Base-by-base conservation (phyloP, 345 rosid species). In the Brassica napus region DNA sequence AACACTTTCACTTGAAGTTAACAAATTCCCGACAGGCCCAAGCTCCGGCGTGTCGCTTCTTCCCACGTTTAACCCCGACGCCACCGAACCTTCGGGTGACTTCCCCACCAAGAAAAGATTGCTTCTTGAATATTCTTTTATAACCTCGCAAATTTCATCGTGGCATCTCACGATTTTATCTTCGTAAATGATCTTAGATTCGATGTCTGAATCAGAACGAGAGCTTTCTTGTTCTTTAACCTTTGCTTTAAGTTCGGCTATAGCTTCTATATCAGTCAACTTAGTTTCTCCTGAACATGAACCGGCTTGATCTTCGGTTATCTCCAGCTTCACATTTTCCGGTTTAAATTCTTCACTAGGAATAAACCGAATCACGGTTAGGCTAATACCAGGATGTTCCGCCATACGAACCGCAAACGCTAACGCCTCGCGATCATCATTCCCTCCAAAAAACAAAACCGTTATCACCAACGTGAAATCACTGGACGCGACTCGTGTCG, bases 401-500 rank as follows among this genome's bases (percentile, higher is more conserved):
- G 92, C 89, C 91, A 91, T 91, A 39, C 97, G 88, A 3, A 69
- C 73, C 7, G 89, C 97, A 54, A 89, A 93, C 9, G 97, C 90
- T 44, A 93, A 86, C 7, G 97, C 98, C 83, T 93, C 98, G 0
- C 87, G 84, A 60, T 91, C 98, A 68, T 93, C 97, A n/a, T 59
- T 70, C 3, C 98, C 95, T 4, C 98, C 98, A 9, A 93, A 90
- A 83, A 93, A 93, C 66, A 91, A 55, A 62, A 90, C 88, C 0
- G 92, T 85, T 5, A 93, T 58, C 1, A 65, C 65, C 1, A 83
- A 86, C 15, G 95, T 82, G 61, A 91, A 86, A 35, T 89, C 84
- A 77, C 98, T 88, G 3, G 95, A 90, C 0, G 97, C 31, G 0
- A 91, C 89, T 4, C 92, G 97, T 2, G 88, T 82, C 66, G 71